Conservation (phyloP, 352 stramenopile species). For the Phytopythium boreale region DNA sequence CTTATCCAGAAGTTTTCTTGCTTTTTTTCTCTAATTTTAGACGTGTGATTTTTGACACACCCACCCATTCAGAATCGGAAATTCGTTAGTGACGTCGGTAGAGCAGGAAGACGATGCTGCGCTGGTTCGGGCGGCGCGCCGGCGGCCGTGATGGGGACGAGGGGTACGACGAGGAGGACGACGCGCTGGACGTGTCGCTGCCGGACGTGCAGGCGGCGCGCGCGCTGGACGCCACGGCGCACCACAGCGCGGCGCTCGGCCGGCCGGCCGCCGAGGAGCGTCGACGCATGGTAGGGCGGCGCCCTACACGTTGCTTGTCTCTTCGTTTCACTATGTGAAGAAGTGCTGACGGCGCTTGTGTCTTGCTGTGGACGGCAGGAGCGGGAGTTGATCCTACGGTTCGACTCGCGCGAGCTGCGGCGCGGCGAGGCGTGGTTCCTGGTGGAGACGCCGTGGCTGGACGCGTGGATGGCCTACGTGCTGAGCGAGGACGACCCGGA, state of each 20-base stretch:
- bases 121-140: background rate
- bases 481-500: slow-evolving; percentile 60
- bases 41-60: no score
- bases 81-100: background rate
- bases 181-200: slow-evolving; percentile 16
- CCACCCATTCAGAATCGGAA: no score
- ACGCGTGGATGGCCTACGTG: slow-evolving; percentile 80
- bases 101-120: background rate
- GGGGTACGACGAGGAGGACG: slow-evolving; percentile 2
- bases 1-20: background rate
- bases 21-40: no score
- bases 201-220: slow-evolving; percentile 8
- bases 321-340: no score
- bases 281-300: slow-evolving; percentile 14
- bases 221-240: slow-evolving; percentile 1
- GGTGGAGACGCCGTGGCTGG: slow-evolving; percentile 73
- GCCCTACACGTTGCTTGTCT: no score
- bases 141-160: background rate
- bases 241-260: slow-evolving; percentile 14
- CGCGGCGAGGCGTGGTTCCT: slow-evolving; percentile 77
- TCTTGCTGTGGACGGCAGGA: slow-evolving; percentile 33
- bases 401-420: slow-evolving; percentile 62
- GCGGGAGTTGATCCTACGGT: slow-evolving; percentile 61
- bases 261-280: slow-evolving; percentile 22
- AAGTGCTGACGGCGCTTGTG: background rate